Evolutionary conservation across 768 basidiomycete species (phyloP).

Genomic region (Dendrothele bispora): DNA sequence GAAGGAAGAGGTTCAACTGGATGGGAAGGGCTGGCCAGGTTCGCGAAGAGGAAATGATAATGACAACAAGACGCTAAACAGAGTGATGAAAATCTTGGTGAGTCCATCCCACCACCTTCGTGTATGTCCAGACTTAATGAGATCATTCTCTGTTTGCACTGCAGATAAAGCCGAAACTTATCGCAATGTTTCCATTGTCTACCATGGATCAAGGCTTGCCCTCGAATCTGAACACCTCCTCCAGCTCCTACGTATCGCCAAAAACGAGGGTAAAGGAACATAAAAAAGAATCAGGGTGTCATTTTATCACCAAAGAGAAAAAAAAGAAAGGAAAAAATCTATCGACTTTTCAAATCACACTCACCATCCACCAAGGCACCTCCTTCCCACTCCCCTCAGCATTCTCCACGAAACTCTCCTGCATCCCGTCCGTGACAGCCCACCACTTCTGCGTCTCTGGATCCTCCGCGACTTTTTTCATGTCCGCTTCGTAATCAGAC

Average conservation of each 20-base stretch:
- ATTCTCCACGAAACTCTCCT: constrained; percentile 70
- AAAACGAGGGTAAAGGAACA: too few species aligned
- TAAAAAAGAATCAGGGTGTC: not conserved
- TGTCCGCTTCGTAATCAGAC: constrained; percentile 61
- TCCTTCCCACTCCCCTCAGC: constrained; percentile 68
- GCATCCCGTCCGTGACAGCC: constrained; percentile 75
- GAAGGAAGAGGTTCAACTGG: constrained; percentile 75
- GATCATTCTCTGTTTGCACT: too few species aligned
- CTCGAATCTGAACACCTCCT: constrained; percentile 76
- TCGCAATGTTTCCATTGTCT: constrained; percentile 1
- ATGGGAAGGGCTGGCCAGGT: constrained; percentile 79
- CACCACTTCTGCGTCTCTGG: constrained; percentile 77
- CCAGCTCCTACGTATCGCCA: constrained; percentile 51
- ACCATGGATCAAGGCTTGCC: too few species aligned
- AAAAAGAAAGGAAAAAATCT: not conserved
- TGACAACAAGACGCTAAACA: too few species aligned
- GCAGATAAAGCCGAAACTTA: too few species aligned
- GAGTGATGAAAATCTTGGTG: too few species aligned
- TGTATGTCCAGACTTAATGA: too few species aligned
- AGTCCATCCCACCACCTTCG: too few species aligned
- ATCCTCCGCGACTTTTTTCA: constrained; percentile 62
- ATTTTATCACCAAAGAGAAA: not conserved
- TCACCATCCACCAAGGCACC: constrained; percentile 71
- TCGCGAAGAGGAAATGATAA: too few species aligned
- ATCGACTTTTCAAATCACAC: constrained; percentile 11